Conservation (phyloP, 352 stramenopile species). For the Globisporangium spiculum region DNA sequence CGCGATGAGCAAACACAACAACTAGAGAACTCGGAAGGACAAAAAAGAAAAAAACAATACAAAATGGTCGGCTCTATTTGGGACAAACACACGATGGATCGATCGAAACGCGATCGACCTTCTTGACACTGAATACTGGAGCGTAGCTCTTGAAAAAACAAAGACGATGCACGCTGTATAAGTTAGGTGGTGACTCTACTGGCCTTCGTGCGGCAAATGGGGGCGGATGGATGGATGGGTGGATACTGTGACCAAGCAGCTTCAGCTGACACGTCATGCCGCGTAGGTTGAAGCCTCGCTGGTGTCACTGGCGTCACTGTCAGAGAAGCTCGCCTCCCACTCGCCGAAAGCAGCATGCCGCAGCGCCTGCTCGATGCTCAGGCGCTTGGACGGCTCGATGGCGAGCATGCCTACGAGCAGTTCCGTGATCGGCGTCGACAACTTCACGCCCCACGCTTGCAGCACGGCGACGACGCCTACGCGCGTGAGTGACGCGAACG, state of each 20-base stretch:
- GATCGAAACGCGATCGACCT: neutral
- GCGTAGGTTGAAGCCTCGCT: neutral
- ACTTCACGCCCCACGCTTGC: slow-evolving; percentile 27
- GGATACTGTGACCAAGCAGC: neutral
- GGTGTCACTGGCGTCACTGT: neutral
- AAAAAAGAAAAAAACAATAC: neutral
- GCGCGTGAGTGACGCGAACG: slow-evolving; percentile 37
- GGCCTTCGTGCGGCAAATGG: neutral
- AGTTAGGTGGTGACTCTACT: neutral
- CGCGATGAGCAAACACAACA: no score
- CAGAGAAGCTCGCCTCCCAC: slow-evolving; percentile 7
- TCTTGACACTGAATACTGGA: neutral
- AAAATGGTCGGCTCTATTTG: neutral
- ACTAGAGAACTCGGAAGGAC: neutral
- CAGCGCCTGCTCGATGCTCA: slow-evolving; percentile 36
- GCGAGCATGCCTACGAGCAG: slow-evolving; percentile 30
- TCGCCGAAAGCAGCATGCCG: slow-evolving; percentile 21
- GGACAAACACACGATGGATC: neutral
- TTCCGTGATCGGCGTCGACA: slow-evolving; percentile 22
- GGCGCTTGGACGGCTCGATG: slow-evolving; percentile 26
- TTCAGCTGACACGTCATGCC: neutral
- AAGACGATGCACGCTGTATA: neutral
- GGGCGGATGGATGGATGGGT: neutral
- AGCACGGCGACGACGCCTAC: slow-evolving; percentile 29
- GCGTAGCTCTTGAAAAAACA: neutral